Evolutionary conservation across 2,329 filamentous ascomycete species (phyloP), one percentile per base, ranked within the genome.

Genomic region (Stachybotrys echinatus): DNA sequence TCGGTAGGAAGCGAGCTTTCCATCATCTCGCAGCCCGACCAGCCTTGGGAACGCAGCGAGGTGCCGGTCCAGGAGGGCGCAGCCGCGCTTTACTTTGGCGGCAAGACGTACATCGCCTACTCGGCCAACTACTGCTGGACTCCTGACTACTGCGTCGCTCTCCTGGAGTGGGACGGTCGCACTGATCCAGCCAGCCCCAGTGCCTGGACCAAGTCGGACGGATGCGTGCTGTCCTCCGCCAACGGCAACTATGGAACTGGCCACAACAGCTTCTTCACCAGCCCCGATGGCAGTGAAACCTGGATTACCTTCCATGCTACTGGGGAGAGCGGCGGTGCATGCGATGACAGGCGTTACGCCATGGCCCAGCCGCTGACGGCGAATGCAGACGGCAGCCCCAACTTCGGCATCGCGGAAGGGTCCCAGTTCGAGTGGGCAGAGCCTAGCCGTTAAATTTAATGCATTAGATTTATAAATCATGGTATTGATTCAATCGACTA

Each of bases 281-380:
- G 76, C 53, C 78, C 79, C 0, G 77, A 82, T 52, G 76, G 71
- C 3, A 73, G 64, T 1, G 70, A 82, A 61, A 75, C 72, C 3
- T 83, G 73, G 73, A 79, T 77, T 47, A 73, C 77, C 0, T 83
- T 78, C 60, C 78, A 83, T 54, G 79, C 79, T 1, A 80, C 77
- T 0, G 64, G 68, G 2, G 75, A 71, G 51, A 64, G 67, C 12
- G 64, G 62, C 0, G 79, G 79, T 1, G 70, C 73, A 1, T 83
- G 80, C 49, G 77, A 80, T 51, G 69, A 74, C 2, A 75, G 69
- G 5, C 62, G 80, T 38, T 81, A 81, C 53, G 77, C 79, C 2
- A 76, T 76, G 65, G 74, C 74, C 0, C 73, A 80, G 59, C 70
- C 70, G 21, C 58, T 83, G 22, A 74, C 72, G 20, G 75, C 71